Evolutionary conservation across 495 filamentous ascomycete species (phyloP).

Genomic region (Pyrenula massariospora): DNA sequence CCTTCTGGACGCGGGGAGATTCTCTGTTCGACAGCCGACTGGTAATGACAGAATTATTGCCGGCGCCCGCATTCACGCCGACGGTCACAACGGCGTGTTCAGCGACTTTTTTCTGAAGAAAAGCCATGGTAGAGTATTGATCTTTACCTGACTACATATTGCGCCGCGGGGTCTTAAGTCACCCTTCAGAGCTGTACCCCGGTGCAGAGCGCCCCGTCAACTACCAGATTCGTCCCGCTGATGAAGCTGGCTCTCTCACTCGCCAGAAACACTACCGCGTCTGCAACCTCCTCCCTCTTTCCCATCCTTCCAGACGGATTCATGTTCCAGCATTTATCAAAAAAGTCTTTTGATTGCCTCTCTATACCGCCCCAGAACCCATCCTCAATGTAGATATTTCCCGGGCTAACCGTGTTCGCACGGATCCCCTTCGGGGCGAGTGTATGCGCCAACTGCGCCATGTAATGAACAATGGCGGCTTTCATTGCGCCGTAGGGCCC

Average conservation of each 20-base stretch:
- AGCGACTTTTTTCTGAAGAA: no score
- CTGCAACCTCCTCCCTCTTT: conserved; percentile 33
- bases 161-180: no score
- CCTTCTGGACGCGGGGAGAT: no score
- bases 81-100: no score
- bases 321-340: conserved; percentile 12
- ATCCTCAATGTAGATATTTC: conserved; percentile 6
- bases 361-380: neutral
- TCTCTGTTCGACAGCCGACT: no score
- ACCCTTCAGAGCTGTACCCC: neutral
- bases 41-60: no score
- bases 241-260: conserved; percentile 36
- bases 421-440: conserved; percentile 6
- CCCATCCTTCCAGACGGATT: conserved; percentile 41
- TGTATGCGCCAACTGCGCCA: conserved; percentile 2
- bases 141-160: no score
- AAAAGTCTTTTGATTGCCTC: neutral
- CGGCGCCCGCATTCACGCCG: no score
- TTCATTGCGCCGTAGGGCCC: neutral
- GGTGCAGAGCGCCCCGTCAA: conserved; percentile 27
- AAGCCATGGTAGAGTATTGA: no score
- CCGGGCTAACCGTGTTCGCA: conserved; percentile 9
- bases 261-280: conserved; percentile 36
- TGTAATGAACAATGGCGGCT: neutral
- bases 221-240: conserved; percentile 37